Percentiles rank a stretch among this genome's conserved stretches.
These are phyloP conservation scores for Cantharellus cinnabarinus DNA, from an alignment of 768 basidiomycete species.

Conservation along the genomic window DNA sequence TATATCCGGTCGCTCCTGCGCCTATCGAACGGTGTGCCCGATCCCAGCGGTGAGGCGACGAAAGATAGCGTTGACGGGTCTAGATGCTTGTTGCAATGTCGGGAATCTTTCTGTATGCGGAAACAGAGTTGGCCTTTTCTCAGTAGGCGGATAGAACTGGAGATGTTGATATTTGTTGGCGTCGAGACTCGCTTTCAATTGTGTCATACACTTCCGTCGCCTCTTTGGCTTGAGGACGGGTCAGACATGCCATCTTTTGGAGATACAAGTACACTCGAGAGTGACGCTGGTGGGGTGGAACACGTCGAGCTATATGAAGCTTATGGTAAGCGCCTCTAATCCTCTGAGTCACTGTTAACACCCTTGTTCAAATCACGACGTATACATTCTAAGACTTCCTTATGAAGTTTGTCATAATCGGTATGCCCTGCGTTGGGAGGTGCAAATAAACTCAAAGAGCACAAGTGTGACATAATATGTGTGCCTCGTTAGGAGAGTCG, in stretches of 20 bases:
- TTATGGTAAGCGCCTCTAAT: constrained; percentile 39
- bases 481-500: constrained; percentile 50
- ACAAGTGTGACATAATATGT: constrained; percentile 2
- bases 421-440: constrained; percentile 22
- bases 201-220: too few species aligned
- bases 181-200: too few species aligned
- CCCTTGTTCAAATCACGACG: constrained; percentile 6
- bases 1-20: too few species aligned
- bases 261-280: constrained; percentile 19
- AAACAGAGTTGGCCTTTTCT: too few species aligned
- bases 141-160: too few species aligned
- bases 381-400: constrained; percentile 55
- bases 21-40: too few species aligned
- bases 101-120: too few species aligned
- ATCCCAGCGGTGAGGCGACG: too few species aligned
- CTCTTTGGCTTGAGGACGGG: too few species aligned
- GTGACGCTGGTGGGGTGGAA: constrained; percentile 27
- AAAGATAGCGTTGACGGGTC: too few species aligned
- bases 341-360: background rate
- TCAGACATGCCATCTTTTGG: constrained; percentile 21
- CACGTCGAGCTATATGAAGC: constrained; percentile 63
- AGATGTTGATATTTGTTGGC: too few species aligned
- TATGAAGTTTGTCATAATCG: constrained; percentile 96
- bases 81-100: too few species aligned
- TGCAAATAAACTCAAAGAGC: background rate